These are phyloP conservation scores for Juglanconis oblonga DNA, from an alignment of 2,329 filamentous ascomycete genomes.

Conservation along the genomic window DNA sequence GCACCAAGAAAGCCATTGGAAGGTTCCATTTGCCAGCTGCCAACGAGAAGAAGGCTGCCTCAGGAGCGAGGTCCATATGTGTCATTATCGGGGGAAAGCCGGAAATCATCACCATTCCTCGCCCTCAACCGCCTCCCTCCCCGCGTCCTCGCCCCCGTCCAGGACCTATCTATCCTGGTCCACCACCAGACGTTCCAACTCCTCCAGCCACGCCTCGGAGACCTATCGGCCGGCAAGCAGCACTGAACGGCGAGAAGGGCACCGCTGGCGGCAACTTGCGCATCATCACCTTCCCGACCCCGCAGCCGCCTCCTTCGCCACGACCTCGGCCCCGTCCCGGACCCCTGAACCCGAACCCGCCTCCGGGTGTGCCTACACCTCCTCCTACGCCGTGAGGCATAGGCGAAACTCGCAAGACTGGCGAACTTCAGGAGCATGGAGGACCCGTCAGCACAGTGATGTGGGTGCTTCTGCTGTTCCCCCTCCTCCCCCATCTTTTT, in stretches of 20 bases:
- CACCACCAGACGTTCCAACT: slow-evolving; percentile 1
- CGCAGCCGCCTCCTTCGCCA: slow-evolving; percentile 15
- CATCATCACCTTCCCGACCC: neutral
- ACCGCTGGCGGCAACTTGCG: neutral
- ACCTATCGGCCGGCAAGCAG: neutral
- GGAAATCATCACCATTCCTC: neutral
- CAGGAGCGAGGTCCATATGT: neutral
- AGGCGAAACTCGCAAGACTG: neutral
- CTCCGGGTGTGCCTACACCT: slow-evolving; percentile 12
- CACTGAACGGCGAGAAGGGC: neutral
- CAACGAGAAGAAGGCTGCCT: neutral
- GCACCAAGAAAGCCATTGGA: neutral
- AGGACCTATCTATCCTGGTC: neutral
- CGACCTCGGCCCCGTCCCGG: slow-evolving; percentile 13
- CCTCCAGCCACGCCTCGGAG: slow-evolving; percentile 1
- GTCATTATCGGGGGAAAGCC: neutral
- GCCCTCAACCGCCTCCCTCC: neutral
- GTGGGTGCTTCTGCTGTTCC: neutral
- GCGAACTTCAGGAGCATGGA: neutral
- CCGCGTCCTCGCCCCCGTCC: slow-evolving; percentile 3
- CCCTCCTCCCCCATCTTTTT: no score
- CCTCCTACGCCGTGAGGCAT: slow-evolving; percentile 7
- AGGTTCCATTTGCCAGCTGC: neutral
- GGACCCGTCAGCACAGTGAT: neutral
- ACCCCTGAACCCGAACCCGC: slow-evolving; percentile 4